Base-by-base conservation (phyloP, 2,329 filamentous ascomycete species). In the Microsporum ferrugineum region DNA sequence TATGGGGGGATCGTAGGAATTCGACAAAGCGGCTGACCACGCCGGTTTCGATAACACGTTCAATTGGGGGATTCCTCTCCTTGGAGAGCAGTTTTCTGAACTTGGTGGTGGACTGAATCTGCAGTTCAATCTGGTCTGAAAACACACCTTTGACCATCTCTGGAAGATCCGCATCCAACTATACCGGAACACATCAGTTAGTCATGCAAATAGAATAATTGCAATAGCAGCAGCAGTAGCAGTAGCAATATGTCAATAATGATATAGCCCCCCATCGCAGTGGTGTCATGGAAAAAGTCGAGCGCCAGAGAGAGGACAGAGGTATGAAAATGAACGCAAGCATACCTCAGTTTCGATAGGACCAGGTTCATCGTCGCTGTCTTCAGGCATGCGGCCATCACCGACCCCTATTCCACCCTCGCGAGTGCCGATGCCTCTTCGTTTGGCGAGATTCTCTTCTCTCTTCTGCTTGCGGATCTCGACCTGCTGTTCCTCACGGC, bases 401-500 rank as follows among this genome's bases (percentile, higher is more conserved):
- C 77, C 17, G 39, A n/a, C 78, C 64, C 75, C 75, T 76, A 85
- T 74, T 61, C 73, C 74, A 64, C 79, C 84, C 76, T 89, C 88
- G 69, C 88, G 86, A 66, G 86, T 87, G 68, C 88, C 86, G 71
- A 97, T 95, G 73, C 94, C 94, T 82, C 94, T 87, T 78, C 94
- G 85, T 85, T 99, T 99, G 77, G 94, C 94, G 74, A 99, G 80
- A 79, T 96, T 97, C 81, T 99, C 94, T 79, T 99, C 94, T 74
- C 94, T 87, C 85, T 97, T 97, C 67, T 91, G 89, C 81, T 95
- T 96, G 75, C 94, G 88, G 73, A 99, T 99, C 81, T 99, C 94
- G 67, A 99, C 94, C 80, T 97, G 94, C 78, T 96, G 91, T 79
- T 99, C 94, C 77, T 99, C 94, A 74, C 94, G 94, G 75, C 94